Evolutionary conservation across 176 grass and related monocot species (phyloP).

Genomic region (Neostapfia colusana): DNA sequence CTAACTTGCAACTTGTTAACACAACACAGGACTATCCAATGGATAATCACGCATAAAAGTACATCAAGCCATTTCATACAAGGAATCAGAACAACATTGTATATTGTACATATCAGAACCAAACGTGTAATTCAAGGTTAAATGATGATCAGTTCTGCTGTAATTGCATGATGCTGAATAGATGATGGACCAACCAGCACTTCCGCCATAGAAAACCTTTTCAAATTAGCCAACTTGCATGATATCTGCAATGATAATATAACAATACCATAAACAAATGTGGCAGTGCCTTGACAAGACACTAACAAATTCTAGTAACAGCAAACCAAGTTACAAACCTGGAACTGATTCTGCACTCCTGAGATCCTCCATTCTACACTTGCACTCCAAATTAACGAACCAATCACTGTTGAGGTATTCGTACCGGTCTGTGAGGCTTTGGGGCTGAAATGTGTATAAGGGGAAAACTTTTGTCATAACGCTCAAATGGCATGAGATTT

Average conservation of each 20-base stretch:
- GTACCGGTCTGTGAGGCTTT: constrained; percentile 81
- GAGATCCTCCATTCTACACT: constrained; percentile 3
- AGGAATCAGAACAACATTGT: not conserved
- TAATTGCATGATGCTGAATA: not conserved
- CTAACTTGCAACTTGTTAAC: not conserved
- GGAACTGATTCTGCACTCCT: not conserved
- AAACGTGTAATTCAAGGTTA: constrained; percentile 31
- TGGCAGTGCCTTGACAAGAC: not conserved
- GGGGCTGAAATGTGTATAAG: constrained; percentile 63
- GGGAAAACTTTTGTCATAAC: not conserved
- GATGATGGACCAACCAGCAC: not conserved
- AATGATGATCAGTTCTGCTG: not conserved
- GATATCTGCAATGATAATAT: not conserved
- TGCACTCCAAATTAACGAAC: constrained; percentile 2
- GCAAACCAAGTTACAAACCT: constrained; percentile 24
- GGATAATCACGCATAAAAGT: not conserved
- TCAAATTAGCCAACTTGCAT: not conserved
- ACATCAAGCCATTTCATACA: not conserved
- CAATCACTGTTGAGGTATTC: constrained; percentile 33
- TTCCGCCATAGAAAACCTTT: not conserved
- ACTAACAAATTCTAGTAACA: not conserved
- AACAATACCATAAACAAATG: constrained; percentile 14
- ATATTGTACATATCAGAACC: not conserved
- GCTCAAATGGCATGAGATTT: not conserved
- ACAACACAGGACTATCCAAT: not conserved